Evolutionary conservation across 257 asterid species (phyloP).

Genomic region (Primulina eburnea): DNA sequence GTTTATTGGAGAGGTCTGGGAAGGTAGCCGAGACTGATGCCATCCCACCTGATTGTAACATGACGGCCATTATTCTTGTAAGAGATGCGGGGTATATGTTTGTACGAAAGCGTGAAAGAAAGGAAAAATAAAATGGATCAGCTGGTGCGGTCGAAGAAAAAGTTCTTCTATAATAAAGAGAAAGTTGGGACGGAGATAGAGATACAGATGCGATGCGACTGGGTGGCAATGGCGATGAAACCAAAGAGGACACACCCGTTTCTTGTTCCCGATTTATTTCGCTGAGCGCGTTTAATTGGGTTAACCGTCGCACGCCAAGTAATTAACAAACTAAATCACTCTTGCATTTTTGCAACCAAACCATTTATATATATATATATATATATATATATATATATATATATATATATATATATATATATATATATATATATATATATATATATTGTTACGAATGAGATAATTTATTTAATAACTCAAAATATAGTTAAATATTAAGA

Average conservation of each 20-base stretch:
- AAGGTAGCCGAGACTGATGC: slow-evolving; percentile 39
- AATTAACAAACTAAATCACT: no score
- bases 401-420: no score
- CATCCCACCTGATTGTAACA: slow-evolving; percentile 49
- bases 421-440: no score
- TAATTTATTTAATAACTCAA: no score
- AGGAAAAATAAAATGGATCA: neutral
- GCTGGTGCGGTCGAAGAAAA: slow-evolving; percentile 10
- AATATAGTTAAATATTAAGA: no score
- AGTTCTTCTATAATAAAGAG: slow-evolving; percentile 1
- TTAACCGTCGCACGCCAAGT: no score
- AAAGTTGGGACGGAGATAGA: slow-evolving; percentile 36
- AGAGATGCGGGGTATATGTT: neutral
- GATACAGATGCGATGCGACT: slow-evolving; percentile 6
- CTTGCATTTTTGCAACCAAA: no score
- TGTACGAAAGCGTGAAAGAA: neutral
- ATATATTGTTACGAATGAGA: no score
- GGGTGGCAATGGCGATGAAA: slow-evolving; percentile 30
- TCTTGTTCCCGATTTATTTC: neutral
- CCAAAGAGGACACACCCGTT: slow-evolving; percentile 25
- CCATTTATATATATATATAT: no score
- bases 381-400: no score
- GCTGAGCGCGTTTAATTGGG: neutral
- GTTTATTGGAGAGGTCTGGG: slow-evolving; percentile 45
- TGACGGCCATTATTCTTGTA: slow-evolving; percentile 38